Conservation (phyloP, 176 grass and related monocot species). For the Zoysia pacifica region DNA sequence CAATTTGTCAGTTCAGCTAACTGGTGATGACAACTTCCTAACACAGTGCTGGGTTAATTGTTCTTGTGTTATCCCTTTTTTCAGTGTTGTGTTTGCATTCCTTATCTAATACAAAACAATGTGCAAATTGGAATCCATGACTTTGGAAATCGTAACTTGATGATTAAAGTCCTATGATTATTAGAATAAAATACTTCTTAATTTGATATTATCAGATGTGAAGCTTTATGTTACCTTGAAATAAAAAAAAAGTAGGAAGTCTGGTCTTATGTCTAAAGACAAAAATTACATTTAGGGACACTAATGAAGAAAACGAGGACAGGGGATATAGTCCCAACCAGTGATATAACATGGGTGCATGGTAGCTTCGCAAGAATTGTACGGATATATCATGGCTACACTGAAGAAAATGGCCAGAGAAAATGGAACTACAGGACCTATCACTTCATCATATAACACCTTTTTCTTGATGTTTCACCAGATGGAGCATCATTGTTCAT, state of each 20-base stretch:
- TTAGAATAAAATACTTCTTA: slow-evolving; percentile 21
- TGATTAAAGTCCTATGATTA: background rate
- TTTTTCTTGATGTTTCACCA: slow-evolving; percentile 38
- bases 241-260: slow-evolving; percentile 31
- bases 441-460: slow-evolving; percentile 39
- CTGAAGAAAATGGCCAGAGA: slow-evolving; percentile 10
- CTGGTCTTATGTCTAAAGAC: slow-evolving; percentile 48
- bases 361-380: slow-evolving; percentile 19
- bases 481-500: slow-evolving; percentile 31
- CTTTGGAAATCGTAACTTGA: background rate
- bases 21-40: slow-evolving; percentile 32
- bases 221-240: slow-evolving; percentile 34
- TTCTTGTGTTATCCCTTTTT: slow-evolving; percentile 33
- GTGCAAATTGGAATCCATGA: background rate
- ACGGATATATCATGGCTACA: no score
- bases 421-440: slow-evolving; percentile 46
- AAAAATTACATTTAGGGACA: slow-evolving; percentile 35
- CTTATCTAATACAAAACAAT: slow-evolving; percentile 12
- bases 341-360: slow-evolving; percentile 51
- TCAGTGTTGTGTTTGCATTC: slow-evolving; percentile 16
- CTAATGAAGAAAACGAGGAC: slow-evolving; percentile 36
- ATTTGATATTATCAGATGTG: slow-evolving; percentile 18
- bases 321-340: slow-evolving; percentile 30
- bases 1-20: slow-evolving; percentile 39
- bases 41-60: slow-evolving; percentile 34